These are phyloP conservation scores for Lactarius psammicola DNA, from an alignment of 768 basidiomycete species.

Conservation along the genomic window DNA sequence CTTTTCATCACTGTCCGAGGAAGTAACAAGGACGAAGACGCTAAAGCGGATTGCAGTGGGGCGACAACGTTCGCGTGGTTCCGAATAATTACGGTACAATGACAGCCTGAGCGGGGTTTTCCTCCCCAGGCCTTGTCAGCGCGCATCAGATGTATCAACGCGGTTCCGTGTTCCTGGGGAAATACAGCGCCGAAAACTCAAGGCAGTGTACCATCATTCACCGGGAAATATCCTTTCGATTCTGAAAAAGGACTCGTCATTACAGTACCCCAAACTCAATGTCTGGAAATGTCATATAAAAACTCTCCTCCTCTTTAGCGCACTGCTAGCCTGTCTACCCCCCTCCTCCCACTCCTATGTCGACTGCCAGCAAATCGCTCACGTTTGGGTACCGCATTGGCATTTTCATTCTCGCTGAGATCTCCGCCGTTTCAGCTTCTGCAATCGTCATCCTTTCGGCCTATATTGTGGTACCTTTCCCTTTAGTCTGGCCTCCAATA, in stretches of 20 bases:
- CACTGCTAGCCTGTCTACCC: neutral
- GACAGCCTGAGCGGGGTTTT: neutral
- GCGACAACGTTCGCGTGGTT: neutral
- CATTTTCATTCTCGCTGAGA: conserved; percentile 31
- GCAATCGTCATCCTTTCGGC: conserved; percentile 28
- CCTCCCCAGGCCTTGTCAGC: neutral
- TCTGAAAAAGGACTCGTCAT: neutral
- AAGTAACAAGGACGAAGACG: neutral
- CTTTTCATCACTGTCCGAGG: conserved; percentile 3
- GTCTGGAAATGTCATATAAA: neutral
- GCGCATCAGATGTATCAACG: neutral
- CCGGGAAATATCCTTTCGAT: neutral
- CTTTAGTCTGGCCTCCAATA: neutral
- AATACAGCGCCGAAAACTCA: neutral
- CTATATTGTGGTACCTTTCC: conserved; percentile 31
- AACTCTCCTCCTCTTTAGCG: neutral
- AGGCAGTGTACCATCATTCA: neutral
- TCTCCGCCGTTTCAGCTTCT: conserved; percentile 32
- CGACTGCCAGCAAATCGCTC: conserved; percentile 4
- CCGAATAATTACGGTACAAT: neutral
- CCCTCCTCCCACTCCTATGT: neutral
- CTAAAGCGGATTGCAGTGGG: neutral
- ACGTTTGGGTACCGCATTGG: conserved; percentile 32
- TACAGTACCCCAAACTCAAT: neutral
- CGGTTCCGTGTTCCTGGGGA: neutral